Base-by-base conservation (phyloP, 768 basidiomycete species). In the Tulasnella calospora region DNA sequence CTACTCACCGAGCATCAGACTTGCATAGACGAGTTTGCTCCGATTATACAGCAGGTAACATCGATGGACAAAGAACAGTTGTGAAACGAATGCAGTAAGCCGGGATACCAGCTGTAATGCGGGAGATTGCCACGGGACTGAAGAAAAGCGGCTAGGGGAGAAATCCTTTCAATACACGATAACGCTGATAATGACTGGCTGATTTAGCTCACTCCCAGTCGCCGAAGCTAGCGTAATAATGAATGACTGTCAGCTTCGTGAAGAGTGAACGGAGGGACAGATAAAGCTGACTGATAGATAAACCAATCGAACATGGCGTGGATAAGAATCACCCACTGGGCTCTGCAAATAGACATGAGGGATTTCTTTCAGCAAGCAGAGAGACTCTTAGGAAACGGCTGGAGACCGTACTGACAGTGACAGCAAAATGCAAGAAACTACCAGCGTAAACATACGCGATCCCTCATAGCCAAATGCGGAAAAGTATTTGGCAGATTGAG, bases 61-160 rank as follows among this genome's bases (percentile, higher is more conserved):
- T 30, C 74, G 74, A 61, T 47, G 46, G 44, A 38, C 74, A 15
- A 47, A 75, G 33, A 75, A 75, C 23, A 61, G n/a, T 33, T 75
- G 46, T 12, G 74, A 6, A 4, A 36, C 27, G 51, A 75, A 55
- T 27, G 36, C n/a, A 36, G 23, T 47, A 13, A 51, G n/a, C 30
- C 36, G 36, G 27, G 74, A 40, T 27, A 61, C 27, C 27, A 61
- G 13, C 12, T 38, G 74, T 51, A 27, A 36, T 3, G 46, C 46
- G 15, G 38, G 46, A 10, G 46, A 36, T 33, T 46, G 19, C 74
- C 74, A 75, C 13, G 61, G 74, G 46, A 46, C 38, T 9, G 38
- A n/a, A 23, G 71, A 15, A 40, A 40, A 72, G n/a, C 71, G 38
- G 6, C 38, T 72, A 40, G n/a, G 5, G 71, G n/a, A 36, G 33